phyloP scores from a whole-genome alignment of 768 basidiomycete genomes.

The Pisolithus tinctorius region DNA sequence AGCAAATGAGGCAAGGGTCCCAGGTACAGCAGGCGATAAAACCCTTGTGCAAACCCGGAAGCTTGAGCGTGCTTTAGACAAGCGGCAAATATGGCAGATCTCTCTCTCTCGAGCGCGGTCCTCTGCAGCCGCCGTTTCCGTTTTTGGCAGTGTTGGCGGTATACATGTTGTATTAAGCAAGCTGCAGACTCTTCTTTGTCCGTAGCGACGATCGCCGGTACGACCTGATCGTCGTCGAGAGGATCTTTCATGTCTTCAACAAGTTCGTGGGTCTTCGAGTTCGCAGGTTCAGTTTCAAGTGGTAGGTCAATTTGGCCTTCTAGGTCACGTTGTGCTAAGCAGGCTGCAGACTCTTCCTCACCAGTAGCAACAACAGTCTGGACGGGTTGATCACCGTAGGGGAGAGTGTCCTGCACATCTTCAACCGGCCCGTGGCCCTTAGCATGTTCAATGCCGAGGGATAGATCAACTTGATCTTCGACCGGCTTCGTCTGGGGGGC shows the following conservation, averaged over 20 bases:
- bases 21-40: conserved; percentile 32
- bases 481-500: background rate
- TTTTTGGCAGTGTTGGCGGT: conserved; percentile 6
- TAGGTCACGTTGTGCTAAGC: too few relatives aligned
- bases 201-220: too few relatives aligned
- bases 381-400: too few relatives aligned
- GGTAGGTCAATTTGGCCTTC: too few relatives aligned
- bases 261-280: too few relatives aligned
- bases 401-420: too few relatives aligned
- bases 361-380: conserved; percentile 2
- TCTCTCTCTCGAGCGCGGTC: conserved; percentile 13
- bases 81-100: conserved; percentile 17
- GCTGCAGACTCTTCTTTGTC: conserved; percentile 9
- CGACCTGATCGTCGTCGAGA: too few relatives aligned
- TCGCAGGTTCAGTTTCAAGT: too few relatives aligned
- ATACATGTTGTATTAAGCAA: conserved; percentile 13
- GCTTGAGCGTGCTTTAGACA: conserved; percentile 23
- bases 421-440: too few relatives aligned
- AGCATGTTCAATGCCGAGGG: too few relatives aligned
- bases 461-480: background rate
- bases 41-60: conserved; percentile 21
- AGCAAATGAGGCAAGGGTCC: conserved; percentile 35
- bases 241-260: too few relatives aligned
- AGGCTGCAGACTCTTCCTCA: conserved; percentile 13
- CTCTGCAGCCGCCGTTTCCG: conserved; percentile 6